Base-by-base conservation (phyloP, 495 filamentous ascomycete genomes). In the Alectoria sarmentosa region DNA sequence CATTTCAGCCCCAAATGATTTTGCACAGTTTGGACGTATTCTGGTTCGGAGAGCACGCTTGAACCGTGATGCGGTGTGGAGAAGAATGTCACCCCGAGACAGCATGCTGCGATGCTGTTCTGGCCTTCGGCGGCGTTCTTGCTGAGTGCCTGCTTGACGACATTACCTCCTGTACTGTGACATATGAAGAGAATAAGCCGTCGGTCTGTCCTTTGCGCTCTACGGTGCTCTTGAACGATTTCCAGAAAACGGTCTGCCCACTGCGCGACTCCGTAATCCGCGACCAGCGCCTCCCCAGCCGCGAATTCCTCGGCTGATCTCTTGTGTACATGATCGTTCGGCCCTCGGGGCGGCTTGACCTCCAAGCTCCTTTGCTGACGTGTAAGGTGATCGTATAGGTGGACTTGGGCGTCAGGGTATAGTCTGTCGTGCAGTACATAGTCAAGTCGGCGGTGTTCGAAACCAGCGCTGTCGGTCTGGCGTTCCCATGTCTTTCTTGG, bases 51-150 rank as follows among this genome's bases (percentile, higher is more conserved):
- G 55, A 88, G 76, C 66, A 87, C 86, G 34, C 82, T 88, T 1
- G 84, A 88, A 7, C 86, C 85, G 48, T 81, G 83, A 66, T 89
- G 85, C 1, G 86, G 85, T 1, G 83, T 86, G 21, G 79, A 79
- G 64, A 84, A 82, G 67, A 89, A 88, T 1, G 80, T 81, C 30
- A 88, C 81, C 3, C 84, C 84, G 70, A 87, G 79, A 66, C 84
- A 87, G 67, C 80, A 81, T 38, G 77, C 78, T 38, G 80, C 75
- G 17, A 88, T 76, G 7, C 77, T 41, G 37, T 41, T 66, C 17
- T 38, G 28, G 26, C 41, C 49, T 9, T 64, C 60, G 23, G 64
- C 26, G 58, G 69, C 48, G 76, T 70, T 67, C 69, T 68, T 57
- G 68, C 52, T 49, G 75, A 71, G 69, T 68, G 62, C 73, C 74